Evolutionary conservation across 2,329 filamentous ascomycete genomes (phyloP), one percentile per base, ranked within the genome.

Genomic region (Ophiostoma perfectum): DNA sequence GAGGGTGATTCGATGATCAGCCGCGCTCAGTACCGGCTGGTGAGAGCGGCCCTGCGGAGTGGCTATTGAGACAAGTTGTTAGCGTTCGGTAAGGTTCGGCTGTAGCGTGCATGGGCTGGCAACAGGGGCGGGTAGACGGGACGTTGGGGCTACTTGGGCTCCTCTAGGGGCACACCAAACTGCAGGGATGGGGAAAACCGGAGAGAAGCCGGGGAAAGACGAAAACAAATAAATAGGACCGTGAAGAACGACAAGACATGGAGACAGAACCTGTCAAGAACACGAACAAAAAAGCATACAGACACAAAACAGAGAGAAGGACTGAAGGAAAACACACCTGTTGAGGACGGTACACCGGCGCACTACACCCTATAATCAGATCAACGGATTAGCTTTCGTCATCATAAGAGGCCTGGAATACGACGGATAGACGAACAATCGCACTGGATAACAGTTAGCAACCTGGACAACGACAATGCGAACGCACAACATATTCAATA

Each of bases 41-140:
- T 67, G 49, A 18, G 11, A 27, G 16, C 36, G 38, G 41, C 60
- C 60, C 60, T 39, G 49, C 49, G 39, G 55, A 44, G 27, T 14
- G 41, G 64, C 64, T 36, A 52, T n/a, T 27, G 36, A 11, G 49
- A 36, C 49, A 55, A 47, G 5, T 11, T 62, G 68, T 69, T 67
- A 69, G 68, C 39, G 49, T 62, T 45, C 58, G 60, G 67, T 67
- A 71, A 69, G 27, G 67, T 68, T 71, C 69, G 69, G 70, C 67
- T 70, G 68, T 65, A 58, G 67, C 63, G 41, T 66, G 9, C 3
- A 11, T 4, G 45, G 36, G 39, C 4, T 14, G 2, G 42, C 14
- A n/a, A 60, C 62, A 60, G 65, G 27, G 64, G 49, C 49, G 49
- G 49, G 49, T 14, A 55, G 49, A 55, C 18, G 49, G 49, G 49